Evolutionary conservation across 75 land plant genomes (phyloP), one percentile per base, ranked within the genome.

Genomic region (Pinus tabuliformis): DNA sequence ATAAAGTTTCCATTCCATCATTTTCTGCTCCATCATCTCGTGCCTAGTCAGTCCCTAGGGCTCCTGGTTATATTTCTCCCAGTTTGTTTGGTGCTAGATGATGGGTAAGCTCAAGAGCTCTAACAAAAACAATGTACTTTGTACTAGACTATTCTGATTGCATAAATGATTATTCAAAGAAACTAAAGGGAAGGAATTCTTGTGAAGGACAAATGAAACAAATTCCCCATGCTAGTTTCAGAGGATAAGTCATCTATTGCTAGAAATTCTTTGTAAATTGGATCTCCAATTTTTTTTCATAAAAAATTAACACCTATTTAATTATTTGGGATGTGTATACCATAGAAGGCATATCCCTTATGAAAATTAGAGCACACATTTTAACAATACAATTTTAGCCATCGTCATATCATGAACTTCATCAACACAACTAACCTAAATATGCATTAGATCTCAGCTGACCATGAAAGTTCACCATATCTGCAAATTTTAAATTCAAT

Each of bases 271-370:
- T 59, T 82, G 72, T 90, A 86, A 72, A 90, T 90, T 18, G 90
- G 65, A 56, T 81, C 80, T 56, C 83, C 62, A 58, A 88, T 82
- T 21, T 88, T 92, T 73, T 90, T 78, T 37, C 88, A 92, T n/a
- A 89, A 76, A 68, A 90, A 90, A 68, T 86, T 83, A 66, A 90
- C 78, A 5, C 95, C 90, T 68, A 81, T 77, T 2, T 87, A 80
- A 92, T 92, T 5, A 90, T 90, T 74, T 92, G 95, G 18, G 95
- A 90, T 3, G 92, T 92, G 70, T 92, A 90, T 45, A 20, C 95
- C 90, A 20, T 90, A 89, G 81, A 92, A 92, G 39, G 86, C 83
- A 79, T 82, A 92, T 1, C 92, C 95, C 57, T 83, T 84, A 1
- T 73, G 58, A 17, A 84, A 56, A 65, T 92, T 90, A 64, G 36